phyloP scores from a whole-genome alignment of 2,329 filamentous ascomycete genomes.

The Fusarium sp. region DNA sequence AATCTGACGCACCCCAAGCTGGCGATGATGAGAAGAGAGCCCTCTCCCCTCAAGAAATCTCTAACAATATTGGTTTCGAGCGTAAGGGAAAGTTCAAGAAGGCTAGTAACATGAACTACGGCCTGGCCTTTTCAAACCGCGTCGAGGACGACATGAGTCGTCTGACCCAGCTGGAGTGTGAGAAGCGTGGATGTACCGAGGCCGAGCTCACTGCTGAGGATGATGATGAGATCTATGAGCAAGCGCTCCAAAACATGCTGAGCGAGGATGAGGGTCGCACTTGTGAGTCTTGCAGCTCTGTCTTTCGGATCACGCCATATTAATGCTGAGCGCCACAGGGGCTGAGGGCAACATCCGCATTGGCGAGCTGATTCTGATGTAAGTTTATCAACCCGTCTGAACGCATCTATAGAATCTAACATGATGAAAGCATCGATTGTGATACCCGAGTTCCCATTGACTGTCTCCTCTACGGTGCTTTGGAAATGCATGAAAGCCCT shows the following conservation, averaged over 20 bases:
- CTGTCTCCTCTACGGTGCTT: slow-evolving; percentile 77
- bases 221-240: slow-evolving; percentile 61
- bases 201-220: slow-evolving; percentile 64
- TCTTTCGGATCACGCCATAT: fast-evolving
- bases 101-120: slow-evolving; percentile 79
- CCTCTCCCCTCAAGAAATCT: slow-evolving; percentile 40
- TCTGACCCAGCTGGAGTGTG: slow-evolving; percentile 38
- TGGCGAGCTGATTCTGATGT: slow-evolving; percentile 72
- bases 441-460: slow-evolving; percentile 76
- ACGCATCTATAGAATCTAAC: no score
- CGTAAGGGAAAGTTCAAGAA: slow-evolving; percentile 77
- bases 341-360: slow-evolving; percentile 71
- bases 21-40: no score
- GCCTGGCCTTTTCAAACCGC: slow-evolving; percentile 67
- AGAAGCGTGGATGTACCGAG: slow-evolving; percentile 33
- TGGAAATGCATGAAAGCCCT: slow-evolving; percentile 79
- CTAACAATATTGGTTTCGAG: slow-evolving; percentile 65
- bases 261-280: slow-evolving; percentile 66
- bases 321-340: slow-evolving; percentile 45
- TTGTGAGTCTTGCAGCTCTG: slow-evolving; percentile 41
- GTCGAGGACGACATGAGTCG: slow-evolving; percentile 67
- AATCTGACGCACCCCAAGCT: background rate
- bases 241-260: slow-evolving; percentile 62
- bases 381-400: no score
- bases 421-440: slow-evolving; percentile 65